These are phyloP conservation scores for Sanghuangporus sanghuang DNA, from an alignment of 1,284 basidiomycete species.

Conservation along the genomic window DNA sequence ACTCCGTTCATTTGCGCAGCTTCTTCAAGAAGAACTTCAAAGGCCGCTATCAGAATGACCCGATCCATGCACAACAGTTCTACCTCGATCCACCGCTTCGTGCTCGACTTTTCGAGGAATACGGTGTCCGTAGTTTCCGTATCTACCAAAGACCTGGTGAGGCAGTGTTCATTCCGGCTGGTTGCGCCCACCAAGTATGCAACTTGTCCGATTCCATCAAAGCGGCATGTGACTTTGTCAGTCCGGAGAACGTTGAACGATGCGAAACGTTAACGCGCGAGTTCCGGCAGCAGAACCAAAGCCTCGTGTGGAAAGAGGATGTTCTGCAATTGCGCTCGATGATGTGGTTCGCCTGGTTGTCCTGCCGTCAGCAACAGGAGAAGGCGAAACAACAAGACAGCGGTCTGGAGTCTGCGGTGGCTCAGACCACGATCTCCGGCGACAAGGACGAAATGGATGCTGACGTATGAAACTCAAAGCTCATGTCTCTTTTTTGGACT, in stretches of 20 bases:
- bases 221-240: slow-evolving; percentile 95
- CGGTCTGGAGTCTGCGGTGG: background rate
- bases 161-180: slow-evolving; percentile 93
- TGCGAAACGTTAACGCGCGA: slow-evolving; percentile 84
- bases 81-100: slow-evolving; percentile 75
- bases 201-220: slow-evolving; percentile 92
- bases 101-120: slow-evolving; percentile 60
- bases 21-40: slow-evolving; percentile 66
- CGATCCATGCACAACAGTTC: slow-evolving; percentile 87
- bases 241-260: slow-evolving; percentile 83
- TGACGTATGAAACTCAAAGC: background rate
- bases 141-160: slow-evolving; percentile 91
- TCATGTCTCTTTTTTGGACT: too few species aligned
- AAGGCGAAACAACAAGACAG: slow-evolving; percentile 29
- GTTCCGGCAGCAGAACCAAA: slow-evolving; percentile 85
- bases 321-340: slow-evolving; percentile 87
- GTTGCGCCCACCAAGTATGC: slow-evolving; percentile 86
- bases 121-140: slow-evolving; percentile 73
- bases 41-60: slow-evolving; percentile 58
- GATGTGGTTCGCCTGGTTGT: slow-evolving; percentile 91
- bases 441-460: background rate
- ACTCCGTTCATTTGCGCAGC: slow-evolving; percentile 70
- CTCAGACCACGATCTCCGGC: background rate
- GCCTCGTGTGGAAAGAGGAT: slow-evolving; percentile 90
- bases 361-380: slow-evolving; percentile 50